phyloP scores from a whole-genome alignment of 2,329 filamentous ascomycete genomes.

The Fusarium sp. region DNA sequence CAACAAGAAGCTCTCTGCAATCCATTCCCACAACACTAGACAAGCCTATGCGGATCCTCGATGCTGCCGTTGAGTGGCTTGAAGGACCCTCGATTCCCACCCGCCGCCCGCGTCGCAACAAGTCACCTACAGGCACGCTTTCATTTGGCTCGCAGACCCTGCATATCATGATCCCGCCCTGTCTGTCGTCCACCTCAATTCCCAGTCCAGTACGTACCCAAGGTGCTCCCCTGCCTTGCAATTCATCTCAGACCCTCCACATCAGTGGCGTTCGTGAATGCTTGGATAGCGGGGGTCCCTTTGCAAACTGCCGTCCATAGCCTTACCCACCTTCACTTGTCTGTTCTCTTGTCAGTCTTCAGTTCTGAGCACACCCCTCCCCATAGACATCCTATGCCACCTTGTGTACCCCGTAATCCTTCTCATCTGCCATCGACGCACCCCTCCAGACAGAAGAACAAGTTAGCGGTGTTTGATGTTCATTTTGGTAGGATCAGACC shows the following conservation, averaged over 20 bases:
- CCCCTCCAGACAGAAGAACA: constrained; percentile 27
- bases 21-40: constrained; percentile 44
- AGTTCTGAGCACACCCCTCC: constrained; percentile 35
- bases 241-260: constrained; percentile 46
- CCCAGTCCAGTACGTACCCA: constrained; percentile 39
- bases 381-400: constrained; percentile 1
- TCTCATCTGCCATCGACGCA: constrained; percentile 32
- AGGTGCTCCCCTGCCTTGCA: constrained; percentile 24
- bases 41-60: constrained; percentile 43
- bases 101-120: constrained; percentile 32
- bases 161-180: constrained; percentile 44
- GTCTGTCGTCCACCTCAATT: constrained; percentile 41
- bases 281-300: constrained; percentile 40
- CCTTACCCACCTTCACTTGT: constrained; percentile 43
- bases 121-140: constrained; percentile 36
- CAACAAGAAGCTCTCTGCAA: constrained; percentile 36
- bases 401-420: constrained; percentile 39
- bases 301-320: constrained; percentile 48
- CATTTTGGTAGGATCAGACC: constrained; percentile 26
- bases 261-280: constrained; percentile 46
- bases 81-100: constrained; percentile 40
- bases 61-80: constrained; percentile 47
- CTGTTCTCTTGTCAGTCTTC: constrained; percentile 16
- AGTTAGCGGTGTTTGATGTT: neutral
- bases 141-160: constrained; percentile 44